These are phyloP conservation scores for Rosa chinensis DNA, from an alignment of 306 rosid genomes.

Conservation along the genomic window DNA sequence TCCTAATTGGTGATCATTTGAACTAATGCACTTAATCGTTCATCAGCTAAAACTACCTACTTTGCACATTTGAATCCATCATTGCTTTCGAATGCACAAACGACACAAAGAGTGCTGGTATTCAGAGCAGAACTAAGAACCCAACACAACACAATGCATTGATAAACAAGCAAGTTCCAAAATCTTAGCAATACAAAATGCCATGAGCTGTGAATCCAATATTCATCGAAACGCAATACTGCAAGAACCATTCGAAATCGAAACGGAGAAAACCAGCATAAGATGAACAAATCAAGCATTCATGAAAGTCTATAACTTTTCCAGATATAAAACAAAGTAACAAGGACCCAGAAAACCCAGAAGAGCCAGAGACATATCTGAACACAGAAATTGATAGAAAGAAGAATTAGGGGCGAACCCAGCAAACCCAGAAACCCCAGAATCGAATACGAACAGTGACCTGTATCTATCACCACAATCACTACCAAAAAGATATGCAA, in stretches of 20 bases:
- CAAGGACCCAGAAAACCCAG: slow-evolving; percentile 6
- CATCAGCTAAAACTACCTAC: neutral
- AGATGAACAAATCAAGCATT: neutral
- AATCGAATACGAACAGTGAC: neutral
- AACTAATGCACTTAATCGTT: neutral
- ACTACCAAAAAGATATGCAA: neutral
- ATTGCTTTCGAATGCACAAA: neutral
- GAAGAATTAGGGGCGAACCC: too few species aligned
- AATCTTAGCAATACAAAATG: neutral
- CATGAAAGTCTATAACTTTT: neutral
- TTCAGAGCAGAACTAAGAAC: neutral
- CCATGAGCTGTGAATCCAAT: neutral
- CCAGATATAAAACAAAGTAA: neutral
- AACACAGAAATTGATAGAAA: neutral
- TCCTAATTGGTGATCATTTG: neutral
- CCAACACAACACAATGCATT: neutral
- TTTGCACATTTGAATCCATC: neutral
- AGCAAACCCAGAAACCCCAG: neutral
- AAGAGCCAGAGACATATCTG: neutral
- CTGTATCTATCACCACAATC: neutral
- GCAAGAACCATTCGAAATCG: neutral
- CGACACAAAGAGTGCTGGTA: neutral
- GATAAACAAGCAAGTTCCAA: neutral
- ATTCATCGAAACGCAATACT: neutral
- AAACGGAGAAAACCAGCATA: neutral